phyloP scores from a whole-genome alignment of 202 grass and related monocot genomes.

The Schoenoplectus triqueter region DNA sequence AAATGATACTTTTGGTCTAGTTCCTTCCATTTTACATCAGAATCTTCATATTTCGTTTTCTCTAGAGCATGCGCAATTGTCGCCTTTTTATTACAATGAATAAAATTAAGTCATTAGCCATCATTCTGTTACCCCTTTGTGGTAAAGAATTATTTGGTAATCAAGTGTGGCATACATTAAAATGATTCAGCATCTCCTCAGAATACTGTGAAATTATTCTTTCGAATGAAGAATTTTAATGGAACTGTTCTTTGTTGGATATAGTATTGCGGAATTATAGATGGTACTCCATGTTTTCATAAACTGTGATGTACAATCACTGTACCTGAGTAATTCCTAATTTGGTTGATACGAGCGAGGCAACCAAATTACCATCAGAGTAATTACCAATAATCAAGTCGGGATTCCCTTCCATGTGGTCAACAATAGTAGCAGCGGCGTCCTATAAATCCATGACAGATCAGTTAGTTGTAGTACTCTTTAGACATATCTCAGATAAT shows the following conservation, averaged over 20 bases:
- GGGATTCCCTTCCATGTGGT: conserved; percentile 83
- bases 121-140: too few relatives aligned
- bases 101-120: conserved; percentile 7
- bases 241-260: background rate
- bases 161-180: background rate
- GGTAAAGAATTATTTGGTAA: too few relatives aligned
- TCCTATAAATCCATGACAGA: conserved; percentile 49
- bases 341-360: conserved; percentile 81
- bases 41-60: conserved; percentile 96
- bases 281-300: background rate
- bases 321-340: conserved; percentile 85
- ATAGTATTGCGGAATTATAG: too few relatives aligned
- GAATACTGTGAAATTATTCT: background rate
- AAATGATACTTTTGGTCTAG: conserved; percentile 89
- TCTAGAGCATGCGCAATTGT: conserved; percentile 98
- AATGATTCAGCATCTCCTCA: conserved; percentile 6
- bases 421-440: conserved; percentile 65
- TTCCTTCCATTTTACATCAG: conserved; percentile 91
- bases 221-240: background rate
- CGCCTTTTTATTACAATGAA: conserved; percentile 44
- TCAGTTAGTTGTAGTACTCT: background rate
- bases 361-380: conserved; percentile 89
- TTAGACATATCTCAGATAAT: background rate
- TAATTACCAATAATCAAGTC: conserved; percentile 98
- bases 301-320: conserved; percentile 8